Base-by-base conservation (phyloP, 768 basidiomycete genomes). In the Gymnopilus junonius region DNA sequence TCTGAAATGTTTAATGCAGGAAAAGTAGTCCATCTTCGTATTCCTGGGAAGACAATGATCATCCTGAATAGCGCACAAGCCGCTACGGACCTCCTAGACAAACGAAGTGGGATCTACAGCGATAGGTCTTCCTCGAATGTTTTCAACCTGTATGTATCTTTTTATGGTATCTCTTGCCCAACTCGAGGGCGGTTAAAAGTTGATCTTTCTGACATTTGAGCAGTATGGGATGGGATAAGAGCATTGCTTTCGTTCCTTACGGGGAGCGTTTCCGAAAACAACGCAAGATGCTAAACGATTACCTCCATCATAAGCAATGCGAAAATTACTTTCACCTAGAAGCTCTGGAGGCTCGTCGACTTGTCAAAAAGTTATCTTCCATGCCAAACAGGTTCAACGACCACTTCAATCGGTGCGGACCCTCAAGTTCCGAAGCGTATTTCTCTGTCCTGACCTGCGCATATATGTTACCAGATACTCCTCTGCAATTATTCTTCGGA, bases 71-170 rank as follows among this genome's bases (percentile, higher is more conserved):
- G 79, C 4, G 75, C 74, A 25, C 76, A 80, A 65, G 67, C 76
- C 23, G 85, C 84, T 15, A 69, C 76, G 56, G 84, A 87, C 51
- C 77, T 89, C 73, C 76, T 88, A 51, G 87, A 89, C 67, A 86
- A 86, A 73, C 85, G 86, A 65, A 85, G 84, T 61, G 76, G 83
- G 32, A 78, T 82, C 43, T 88, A 87, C 70, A 87, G 86, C 23
- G 87, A 88, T 65, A 83, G 87, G n/a, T 85, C 87, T 8, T 25
- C 35, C 21, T 50, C 57, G 0, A 43, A 48, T 25, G 31, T 63
- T 25, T 46, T 57, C 23, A 31, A n/a, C 45, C 25, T 46, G 42
- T 64, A 23, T 27, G 50, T 39, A 23, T 12, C 14, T 32, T 53
- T n/a, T n/a, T n/a, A n/a, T n/a, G n/a, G n/a, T n/a, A n/a, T n/a